Conservation (phyloP, 371 early-diverging fungal genomes). For the Circinella minor region DNA sequence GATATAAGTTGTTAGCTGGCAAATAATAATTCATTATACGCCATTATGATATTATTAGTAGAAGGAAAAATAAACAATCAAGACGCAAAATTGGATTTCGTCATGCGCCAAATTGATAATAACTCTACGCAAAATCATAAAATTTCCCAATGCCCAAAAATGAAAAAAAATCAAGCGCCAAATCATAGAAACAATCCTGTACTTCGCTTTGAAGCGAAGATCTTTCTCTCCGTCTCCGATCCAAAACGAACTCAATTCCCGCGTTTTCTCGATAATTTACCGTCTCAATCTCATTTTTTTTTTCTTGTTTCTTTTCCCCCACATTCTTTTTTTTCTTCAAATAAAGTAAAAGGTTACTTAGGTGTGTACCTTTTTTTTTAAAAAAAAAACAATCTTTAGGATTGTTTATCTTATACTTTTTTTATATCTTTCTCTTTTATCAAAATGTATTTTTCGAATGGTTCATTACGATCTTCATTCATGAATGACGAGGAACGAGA, state of each 20-base stretch:
- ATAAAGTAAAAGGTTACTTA: no score
- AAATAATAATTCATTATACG: no score
- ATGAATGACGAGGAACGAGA: no score
- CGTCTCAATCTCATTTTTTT: neutral
- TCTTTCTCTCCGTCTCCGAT: neutral
- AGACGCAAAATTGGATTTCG: neutral
- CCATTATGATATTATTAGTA: conserved; percentile 4
- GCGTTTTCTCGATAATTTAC: conserved; percentile 1
- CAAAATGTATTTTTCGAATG: no score
- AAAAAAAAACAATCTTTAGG: no score
- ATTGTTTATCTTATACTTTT: no score
- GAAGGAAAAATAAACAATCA: neutral
- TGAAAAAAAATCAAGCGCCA: neutral
- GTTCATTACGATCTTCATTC: no score
- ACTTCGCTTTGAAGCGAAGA: neutral
- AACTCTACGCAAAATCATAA: neutral
- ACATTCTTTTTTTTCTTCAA: neutral
- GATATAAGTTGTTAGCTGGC: no score
- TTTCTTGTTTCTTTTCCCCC: neutral
- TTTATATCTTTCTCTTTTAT: no score
- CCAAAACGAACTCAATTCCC: neutral
- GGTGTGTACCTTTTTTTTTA: no score
- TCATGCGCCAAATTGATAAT: conserved; percentile 9
- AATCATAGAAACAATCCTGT: conserved; percentile 3
- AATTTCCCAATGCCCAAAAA: neutral